Evolutionary conservation across 2,329 filamentous ascomycete genomes (phyloP).

Genomic region (Epichloe elymi): DNA sequence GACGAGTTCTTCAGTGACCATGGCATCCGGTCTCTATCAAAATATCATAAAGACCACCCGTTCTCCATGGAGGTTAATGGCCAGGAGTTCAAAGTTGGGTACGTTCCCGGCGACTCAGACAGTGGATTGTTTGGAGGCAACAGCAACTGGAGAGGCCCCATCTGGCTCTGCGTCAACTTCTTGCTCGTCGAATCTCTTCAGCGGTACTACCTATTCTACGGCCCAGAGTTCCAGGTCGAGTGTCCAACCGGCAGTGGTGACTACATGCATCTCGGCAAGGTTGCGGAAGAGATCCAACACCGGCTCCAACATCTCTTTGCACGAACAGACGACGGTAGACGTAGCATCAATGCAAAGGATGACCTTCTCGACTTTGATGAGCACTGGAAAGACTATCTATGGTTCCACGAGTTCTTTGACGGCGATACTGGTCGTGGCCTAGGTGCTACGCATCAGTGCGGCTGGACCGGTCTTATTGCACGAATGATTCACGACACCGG

Average conservation of each 20-base stretch:
- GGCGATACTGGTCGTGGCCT: constrained; percentile 81
- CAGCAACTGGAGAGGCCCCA: constrained; percentile 93
- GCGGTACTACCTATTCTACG: constrained; percentile 93
- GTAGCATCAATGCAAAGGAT: constrained; percentile 77
- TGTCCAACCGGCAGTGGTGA: constrained; percentile 90
- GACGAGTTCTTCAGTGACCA: constrained; percentile 84
- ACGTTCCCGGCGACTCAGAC: constrained; percentile 92
- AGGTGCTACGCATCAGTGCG: constrained; percentile 86
- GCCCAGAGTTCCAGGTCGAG: constrained; percentile 75
- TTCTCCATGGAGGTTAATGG: constrained; percentile 95
- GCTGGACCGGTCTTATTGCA: constrained; percentile 90
- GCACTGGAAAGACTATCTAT: constrained; percentile 72
- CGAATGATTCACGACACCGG: constrained; percentile 97
- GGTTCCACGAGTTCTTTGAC: constrained; percentile 98
- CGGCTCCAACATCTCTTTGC: constrained; percentile 85
- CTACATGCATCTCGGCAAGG: constrained; percentile 88
- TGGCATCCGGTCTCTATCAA: constrained; percentile 84
- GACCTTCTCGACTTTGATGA: constrained; percentile 83
- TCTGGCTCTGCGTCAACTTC: constrained; percentile 96
- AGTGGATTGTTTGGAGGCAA: constrained; percentile 92
- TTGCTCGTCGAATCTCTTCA: constrained; percentile 88
- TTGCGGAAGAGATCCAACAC: constrained; percentile 91
- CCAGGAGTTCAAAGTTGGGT: constrained; percentile 74
- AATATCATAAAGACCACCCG: constrained; percentile 78
- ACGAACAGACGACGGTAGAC: constrained; percentile 68